Percentiles rank a stretch among this genome's conserved stretches.
These are phyloP conservation scores for Ensete glaucum DNA, from an alignment of 176 grass and related monocot species.

Conservation along the genomic window DNA sequence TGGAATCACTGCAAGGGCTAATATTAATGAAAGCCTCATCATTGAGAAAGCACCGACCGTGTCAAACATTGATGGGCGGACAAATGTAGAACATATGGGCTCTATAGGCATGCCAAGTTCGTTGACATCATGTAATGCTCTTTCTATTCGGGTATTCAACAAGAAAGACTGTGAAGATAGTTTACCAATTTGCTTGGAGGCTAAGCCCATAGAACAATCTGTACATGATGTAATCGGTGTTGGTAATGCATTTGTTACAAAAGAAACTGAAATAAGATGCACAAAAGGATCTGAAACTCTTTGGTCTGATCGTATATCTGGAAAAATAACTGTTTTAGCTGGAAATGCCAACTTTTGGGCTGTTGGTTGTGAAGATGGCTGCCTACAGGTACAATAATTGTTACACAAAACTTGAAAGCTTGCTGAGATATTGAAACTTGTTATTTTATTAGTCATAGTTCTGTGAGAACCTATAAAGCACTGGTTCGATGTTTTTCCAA, in stretches of 20 bases:
- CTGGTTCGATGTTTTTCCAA: no score
- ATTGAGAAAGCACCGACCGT: slow-evolving; percentile 55
- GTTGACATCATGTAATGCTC: slow-evolving; percentile 21
- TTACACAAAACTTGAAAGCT: not conserved
- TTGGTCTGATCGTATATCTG: slow-evolving; percentile 79
- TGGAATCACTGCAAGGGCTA: slow-evolving; percentile 70
- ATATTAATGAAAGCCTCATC: slow-evolving; percentile 69
- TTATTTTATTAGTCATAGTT: not conserved
- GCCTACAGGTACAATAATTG: slow-evolving; percentile 52
- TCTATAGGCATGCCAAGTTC: slow-evolving; percentile 32
- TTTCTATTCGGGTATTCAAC: slow-evolving; percentile 48
- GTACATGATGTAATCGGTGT: slow-evolving; percentile 55
- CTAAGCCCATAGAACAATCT: slow-evolving; percentile 64
- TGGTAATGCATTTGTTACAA: slow-evolving; percentile 45
- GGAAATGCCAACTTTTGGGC: slow-evolving; percentile 95
- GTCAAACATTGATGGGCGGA: slow-evolving; percentile 34
- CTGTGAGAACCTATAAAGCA: no score
- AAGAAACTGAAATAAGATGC: slow-evolving; percentile 77
- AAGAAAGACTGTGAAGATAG: slow-evolving; percentile 49
- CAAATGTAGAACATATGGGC: slow-evolving; percentile 50
- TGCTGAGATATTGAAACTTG: not conserved
- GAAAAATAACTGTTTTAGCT: slow-evolving; percentile 89
- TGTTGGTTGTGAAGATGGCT: slow-evolving; percentile 88
- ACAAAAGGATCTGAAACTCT: slow-evolving; percentile 55
- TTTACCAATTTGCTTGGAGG: slow-evolving; percentile 49